Evolutionary conservation across 2,329 filamentous ascomycete genomes (phyloP).

Genomic region (Penicillium griseofulvum): DNA sequence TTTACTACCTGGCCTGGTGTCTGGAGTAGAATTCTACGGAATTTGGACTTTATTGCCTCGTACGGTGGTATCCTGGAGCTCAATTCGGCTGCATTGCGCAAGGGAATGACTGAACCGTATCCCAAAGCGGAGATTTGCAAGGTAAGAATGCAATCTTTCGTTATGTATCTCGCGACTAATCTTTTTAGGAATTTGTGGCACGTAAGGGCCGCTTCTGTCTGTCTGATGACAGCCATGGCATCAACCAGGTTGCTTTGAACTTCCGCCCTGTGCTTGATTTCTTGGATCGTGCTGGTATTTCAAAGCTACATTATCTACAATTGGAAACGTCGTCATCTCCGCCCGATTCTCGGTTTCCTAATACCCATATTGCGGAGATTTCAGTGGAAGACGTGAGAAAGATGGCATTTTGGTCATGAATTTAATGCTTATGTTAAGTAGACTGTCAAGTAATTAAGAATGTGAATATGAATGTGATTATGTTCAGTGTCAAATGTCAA

Average conservation of each 20-base stretch:
- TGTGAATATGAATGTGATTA: no score
- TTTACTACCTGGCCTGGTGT: constrained; percentile 60
- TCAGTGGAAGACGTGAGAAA: constrained; percentile 36
- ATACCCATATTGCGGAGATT: constrained; percentile 32
- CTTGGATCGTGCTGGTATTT: constrained; percentile 53
- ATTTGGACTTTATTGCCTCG: constrained; percentile 65
- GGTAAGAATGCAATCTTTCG: constrained; percentile 47
- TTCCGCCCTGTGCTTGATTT: constrained; percentile 70
- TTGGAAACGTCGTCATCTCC: constrained; percentile 18
- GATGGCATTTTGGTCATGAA: constrained; percentile 33
- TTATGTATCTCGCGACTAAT: background rate
- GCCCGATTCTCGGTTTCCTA: constrained; percentile 39
- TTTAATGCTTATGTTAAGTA: background rate
- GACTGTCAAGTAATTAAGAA: no score
- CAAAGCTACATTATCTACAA: constrained; percentile 39
- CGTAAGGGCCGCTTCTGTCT: constrained; percentile 81
- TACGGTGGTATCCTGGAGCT: constrained; percentile 86
- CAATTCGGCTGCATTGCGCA: constrained; percentile 82
- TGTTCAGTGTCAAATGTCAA: no score
- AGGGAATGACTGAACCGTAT: constrained; percentile 89
- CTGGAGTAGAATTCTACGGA: constrained; percentile 72
- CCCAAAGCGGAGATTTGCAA: constrained; percentile 75
- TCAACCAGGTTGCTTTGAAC: constrained; percentile 82
- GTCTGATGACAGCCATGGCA: constrained; percentile 91
- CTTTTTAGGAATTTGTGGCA: constrained; percentile 62